Evolutionary conservation across 2,329 filamentous ascomycete genomes (phyloP).

Genomic region (Nothopassalora personata): DNA sequence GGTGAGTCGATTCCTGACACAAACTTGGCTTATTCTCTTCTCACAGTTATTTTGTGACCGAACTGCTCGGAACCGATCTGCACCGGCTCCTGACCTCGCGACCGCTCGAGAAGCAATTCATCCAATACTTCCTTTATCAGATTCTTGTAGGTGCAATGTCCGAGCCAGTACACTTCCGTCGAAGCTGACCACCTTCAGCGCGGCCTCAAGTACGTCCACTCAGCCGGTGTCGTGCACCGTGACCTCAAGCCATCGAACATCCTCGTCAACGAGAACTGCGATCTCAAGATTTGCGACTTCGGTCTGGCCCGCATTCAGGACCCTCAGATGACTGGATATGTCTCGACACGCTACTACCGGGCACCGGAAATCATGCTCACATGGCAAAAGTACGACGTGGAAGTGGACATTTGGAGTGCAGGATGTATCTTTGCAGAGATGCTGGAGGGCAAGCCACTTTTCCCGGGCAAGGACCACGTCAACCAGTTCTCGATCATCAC

Average conservation of each 20-base stretch:
- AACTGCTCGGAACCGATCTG: conserved; percentile 92
- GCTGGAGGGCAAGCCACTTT: conserved; percentile 95
- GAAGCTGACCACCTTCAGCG: conserved; percentile 52
- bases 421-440: conserved; percentile 99
- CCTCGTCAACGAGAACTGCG: conserved; percentile 98
- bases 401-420: conserved; percentile 98
- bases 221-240: conserved; percentile 92
- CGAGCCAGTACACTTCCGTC: not conserved
- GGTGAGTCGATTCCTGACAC: conserved; percentile 27
- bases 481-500: conserved; percentile 99
- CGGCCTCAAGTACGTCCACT: conserved; percentile 98
- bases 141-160: conserved; percentile 66
- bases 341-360: conserved; percentile 97
- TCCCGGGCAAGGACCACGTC: conserved; percentile 98
- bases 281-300: conserved; percentile 99
- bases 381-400: conserved; percentile 99
- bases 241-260: conserved; percentile 99
- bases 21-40: conserved; percentile 22
- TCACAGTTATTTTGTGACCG: conserved; percentile 90
- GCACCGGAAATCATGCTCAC: conserved; percentile 99
- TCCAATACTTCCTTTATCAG: conserved; percentile 99
- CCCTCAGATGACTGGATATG: conserved; percentile 98
- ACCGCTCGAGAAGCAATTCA: conserved; percentile 98
- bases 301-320: conserved; percentile 96
- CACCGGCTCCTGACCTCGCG: conserved; percentile 91